Base-by-base conservation (phyloP, 257 asterid species). In the Gardenia jasminoides region DNA sequence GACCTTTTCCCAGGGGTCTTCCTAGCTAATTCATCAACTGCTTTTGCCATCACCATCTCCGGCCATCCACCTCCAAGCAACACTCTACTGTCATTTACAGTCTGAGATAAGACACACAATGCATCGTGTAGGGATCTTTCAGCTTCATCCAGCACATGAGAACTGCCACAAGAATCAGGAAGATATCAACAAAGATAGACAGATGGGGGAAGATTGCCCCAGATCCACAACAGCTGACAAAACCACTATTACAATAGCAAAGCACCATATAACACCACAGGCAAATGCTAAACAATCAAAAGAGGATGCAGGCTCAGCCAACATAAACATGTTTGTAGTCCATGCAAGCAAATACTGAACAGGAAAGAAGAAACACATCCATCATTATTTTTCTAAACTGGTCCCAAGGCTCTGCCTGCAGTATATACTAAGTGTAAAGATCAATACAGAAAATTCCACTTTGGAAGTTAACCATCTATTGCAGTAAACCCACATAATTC, bases 11-110 rank as follows among this genome's bases (percentile, higher is more conserved):
- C 98, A 2, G 98, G 97, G 69, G 97, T 95, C 86, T 85, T 90
- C 85, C 89, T 85, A 75, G 99, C 94, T 65, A 95, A 91, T 75
- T 95, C 99, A 83, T 90, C 97, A 19, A 93, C 96, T 72, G 96
- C 97, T 87, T 91, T 94, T 31, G 96, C 93, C 99, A 93, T 95
- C 79, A 89, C 91, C 98, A 93, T 90, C 86, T 93, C 98, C 20
- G 98, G 93, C 98, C 98, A 95, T 75, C 98, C 97, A 68, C 98
- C 99, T 75, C 98, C 99, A 59, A 89, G 81, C 70, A 93, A 80
- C 76, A 92, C 90, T 84, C 98, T 86, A 81, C 97, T 93, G 86
- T 95, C 99, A 79, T 82, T 91, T 78, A 93, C 97, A 0, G 98
- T 95, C 83, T 95, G 97, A 48, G 98, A 93, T 68, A 95, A 91